Base-by-base conservation (phyloP, 495 filamentous ascomycete species). In the Glarea lozoyensis region DNA sequence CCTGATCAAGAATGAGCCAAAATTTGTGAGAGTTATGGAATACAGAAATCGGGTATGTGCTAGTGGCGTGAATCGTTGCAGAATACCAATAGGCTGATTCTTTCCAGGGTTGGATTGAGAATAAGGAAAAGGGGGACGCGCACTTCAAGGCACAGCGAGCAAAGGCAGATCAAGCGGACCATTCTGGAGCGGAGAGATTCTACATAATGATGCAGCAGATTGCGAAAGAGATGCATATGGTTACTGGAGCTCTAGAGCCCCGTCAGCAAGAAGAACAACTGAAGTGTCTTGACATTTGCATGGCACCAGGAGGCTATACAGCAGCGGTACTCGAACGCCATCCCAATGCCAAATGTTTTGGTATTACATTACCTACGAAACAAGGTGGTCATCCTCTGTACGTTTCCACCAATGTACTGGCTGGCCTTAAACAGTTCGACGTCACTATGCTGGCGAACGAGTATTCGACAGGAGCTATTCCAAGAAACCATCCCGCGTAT, bases 221-320 rank as follows among this genome's bases (percentile, higher is more conserved):
- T 22, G 64, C 42, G 1, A n/a, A 51, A 1, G 58, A 69, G 12
- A 51, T 65, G 45, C 42, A 59, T 11, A 6, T 15, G 7, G 32
- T 10, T 10, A 63, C 52, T 30, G 27, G 16, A 17, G 61, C 42
- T 38, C 22, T 37, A 11, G 5, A n/a, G 3, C 15, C 35, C 22
- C 16, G 9, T 16, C 32, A 21, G 3, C 11, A 21, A 19, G 32
- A 37, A 11, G 27, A 30, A 25, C 10, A 15, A 1, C n/a, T 34
- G 27, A 37, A 45, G 25, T 12, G 23, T 2, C 18, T 43, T 15
- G 33, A 38, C 13, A 39, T 43, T 18, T 49, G 40, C 29, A 70
- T 74, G 62, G 76, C 75, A 0, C 76, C 75, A 1, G 74, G 76
- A 6, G 72, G 67, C 2, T 80, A 70, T 46, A 44, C 45, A 19